phyloP scores from a whole-genome alignment of 441 rosid genomes.

The Syzygium syzygioides region DNA sequence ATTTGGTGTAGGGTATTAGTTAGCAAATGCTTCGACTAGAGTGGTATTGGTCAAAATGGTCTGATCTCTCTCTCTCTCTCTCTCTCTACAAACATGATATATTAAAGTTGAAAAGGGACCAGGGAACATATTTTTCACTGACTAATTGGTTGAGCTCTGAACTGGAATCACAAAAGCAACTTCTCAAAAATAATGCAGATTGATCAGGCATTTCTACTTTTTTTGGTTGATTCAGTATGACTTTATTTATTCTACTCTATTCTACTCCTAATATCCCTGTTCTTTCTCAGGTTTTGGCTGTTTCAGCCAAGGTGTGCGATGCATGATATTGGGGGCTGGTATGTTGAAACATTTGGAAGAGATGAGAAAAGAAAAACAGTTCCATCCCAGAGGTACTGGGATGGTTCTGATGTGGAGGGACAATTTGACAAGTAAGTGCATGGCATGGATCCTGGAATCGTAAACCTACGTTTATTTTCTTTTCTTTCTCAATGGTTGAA shows the following conservation, averaged over 20 bases:
- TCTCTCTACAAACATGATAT: background rate
- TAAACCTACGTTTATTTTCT: background rate
- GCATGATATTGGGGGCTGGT: slow-evolving; percentile 98
- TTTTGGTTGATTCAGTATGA: background rate
- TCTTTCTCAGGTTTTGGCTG: slow-evolving; percentile 77
- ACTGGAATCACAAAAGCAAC: background rate
- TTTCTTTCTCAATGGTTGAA: background rate
- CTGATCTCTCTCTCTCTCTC: background rate
- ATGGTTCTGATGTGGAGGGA: slow-evolving; percentile 45
- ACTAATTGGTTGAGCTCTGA: background rate
- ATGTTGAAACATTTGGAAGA: slow-evolving; percentile 85
- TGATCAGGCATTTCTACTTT: background rate
- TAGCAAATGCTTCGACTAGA: background rate
- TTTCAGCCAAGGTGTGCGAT: slow-evolving; percentile 86
- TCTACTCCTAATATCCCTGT: background rate
- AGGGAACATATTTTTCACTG: background rate
- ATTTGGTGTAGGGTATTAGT: background rate
- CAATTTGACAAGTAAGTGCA: slow-evolving; percentile 61
- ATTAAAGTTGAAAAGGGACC: background rate
- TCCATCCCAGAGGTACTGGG: slow-evolving; percentile 70
- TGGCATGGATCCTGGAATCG: background rate
- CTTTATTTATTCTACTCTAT: background rate
- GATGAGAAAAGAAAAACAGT: slow-evolving; percentile 64
- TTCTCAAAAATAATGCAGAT: background rate
- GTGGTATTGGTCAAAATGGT: background rate